Conservation (phyloP, 73 alveolate species). For the Paramecium tetraurelia region DNA sequence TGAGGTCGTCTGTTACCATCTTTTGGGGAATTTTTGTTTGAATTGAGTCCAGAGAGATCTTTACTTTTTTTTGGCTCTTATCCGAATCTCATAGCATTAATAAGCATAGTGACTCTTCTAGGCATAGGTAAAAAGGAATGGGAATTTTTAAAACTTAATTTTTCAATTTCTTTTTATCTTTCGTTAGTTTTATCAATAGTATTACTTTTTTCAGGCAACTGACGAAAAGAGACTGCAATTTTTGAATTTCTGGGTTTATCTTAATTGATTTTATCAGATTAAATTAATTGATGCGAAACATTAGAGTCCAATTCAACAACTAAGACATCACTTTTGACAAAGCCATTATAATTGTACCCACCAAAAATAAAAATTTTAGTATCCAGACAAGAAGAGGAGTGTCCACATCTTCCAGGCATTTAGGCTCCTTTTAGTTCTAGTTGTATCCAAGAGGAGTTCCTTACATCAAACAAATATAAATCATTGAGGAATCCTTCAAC, state of each 20-base stretch:
- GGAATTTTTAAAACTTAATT: not conserved
- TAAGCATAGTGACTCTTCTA: conserved; percentile 1
- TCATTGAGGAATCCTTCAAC: conserved; percentile 2
- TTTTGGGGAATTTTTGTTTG: not conserved
- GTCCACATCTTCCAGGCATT: conserved; percentile 40
- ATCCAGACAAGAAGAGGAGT: not conserved
- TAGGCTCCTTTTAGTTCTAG: not conserved
- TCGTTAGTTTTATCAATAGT: not conserved
- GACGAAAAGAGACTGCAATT: not conserved
- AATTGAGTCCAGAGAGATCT: not conserved
- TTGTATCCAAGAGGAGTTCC: not conserved
- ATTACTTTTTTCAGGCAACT: not conserved
- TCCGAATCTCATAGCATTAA: not conserved
- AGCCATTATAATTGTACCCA: conserved; percentile 24
- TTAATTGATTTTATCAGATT: not conserved
- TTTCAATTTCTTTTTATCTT: conserved; percentile 1
- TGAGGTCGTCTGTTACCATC: not conserved
- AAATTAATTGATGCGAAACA: not conserved
- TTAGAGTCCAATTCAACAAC: not conserved
- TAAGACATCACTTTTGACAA: conserved; percentile 37
- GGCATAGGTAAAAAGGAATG: conserved; percentile 41
- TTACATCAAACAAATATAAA: not conserved
- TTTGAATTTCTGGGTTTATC: not conserved
- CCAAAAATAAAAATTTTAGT: conserved; percentile 26
- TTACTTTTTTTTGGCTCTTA: not conserved